These are phyloP conservation scores for Athelia sp. DNA, from an alignment of 1,284 basidiomycete genomes.

Conservation along the genomic window DNA sequence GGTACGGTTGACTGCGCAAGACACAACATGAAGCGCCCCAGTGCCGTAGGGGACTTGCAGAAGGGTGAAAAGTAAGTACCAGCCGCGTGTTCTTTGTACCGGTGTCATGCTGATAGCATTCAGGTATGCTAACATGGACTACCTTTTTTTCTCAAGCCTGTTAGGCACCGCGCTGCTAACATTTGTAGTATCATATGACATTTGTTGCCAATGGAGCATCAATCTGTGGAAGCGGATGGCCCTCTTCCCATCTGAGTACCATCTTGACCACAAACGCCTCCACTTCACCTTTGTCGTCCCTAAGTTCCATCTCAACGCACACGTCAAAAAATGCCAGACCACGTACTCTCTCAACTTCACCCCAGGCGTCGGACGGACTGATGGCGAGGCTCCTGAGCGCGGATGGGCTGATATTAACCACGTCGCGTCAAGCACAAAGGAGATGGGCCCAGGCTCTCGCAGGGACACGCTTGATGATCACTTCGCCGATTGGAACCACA, in stretches of 20 bases:
- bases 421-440: constrained; percentile 1
- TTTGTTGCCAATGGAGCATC: constrained; percentile 25
- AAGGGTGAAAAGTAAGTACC: neutral
- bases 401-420: constrained; percentile 7
- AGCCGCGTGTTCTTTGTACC: too few species aligned
- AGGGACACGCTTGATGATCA: constrained; percentile 6
- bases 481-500: constrained; percentile 22
- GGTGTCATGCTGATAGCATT: neutral
- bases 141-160: neutral
- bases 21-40: neutral
- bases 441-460: constrained; percentile 7
- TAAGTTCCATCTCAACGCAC: constrained; percentile 9
- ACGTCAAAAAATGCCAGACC: constrained; percentile 5
- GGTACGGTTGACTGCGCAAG: neutral
- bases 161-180: neutral
- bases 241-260: neutral
- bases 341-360: constrained; percentile 6
- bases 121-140: constrained; percentile 1
- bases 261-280: neutral
- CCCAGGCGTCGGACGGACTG: constrained; percentile 4
- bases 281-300: constrained; percentile 4
- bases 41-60: neutral
- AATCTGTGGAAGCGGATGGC: constrained; percentile 8
- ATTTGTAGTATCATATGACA: constrained; percentile 21
- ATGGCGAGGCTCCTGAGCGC: constrained; percentile 12